Conservation (phyloP, 768 basidiomycete species). For the Lactarius tabidus region DNA sequence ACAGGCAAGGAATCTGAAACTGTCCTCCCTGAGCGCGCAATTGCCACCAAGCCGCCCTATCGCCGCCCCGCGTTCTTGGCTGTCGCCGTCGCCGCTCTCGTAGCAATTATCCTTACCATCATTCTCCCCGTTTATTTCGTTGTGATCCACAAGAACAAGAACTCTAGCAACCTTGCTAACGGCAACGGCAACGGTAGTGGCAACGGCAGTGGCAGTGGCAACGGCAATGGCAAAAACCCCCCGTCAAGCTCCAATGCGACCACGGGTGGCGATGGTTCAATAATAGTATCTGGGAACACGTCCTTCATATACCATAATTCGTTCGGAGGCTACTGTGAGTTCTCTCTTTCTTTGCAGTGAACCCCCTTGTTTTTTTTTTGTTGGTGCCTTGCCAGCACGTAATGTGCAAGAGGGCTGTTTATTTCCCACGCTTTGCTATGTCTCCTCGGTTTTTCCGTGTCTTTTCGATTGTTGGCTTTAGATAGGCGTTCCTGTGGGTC, state of each 20-base stretch:
- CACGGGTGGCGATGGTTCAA: conserved; percentile 24
- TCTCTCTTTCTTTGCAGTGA: neutral
- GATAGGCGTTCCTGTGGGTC: conserved; percentile 2
- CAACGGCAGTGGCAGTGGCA: neutral
- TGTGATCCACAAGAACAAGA: conserved; percentile 7
- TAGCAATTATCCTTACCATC: conserved; percentile 7
- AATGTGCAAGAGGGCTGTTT: neutral
- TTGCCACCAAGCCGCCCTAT: neutral
- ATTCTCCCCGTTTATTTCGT: conserved; percentile 14
- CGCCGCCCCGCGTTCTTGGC: conserved; percentile 11
- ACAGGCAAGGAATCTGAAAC: neutral
- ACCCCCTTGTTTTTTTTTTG: neutral
- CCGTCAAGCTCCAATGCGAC: conserved; percentile 4
- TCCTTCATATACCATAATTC: conserved; percentile 44
- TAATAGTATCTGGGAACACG: conserved; percentile 40
- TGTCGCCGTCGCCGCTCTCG: conserved; percentile 9
- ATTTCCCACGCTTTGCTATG: neutral
- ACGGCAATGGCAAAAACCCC: neutral
- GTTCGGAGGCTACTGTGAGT: conserved; percentile 43
- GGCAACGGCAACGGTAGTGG: neutral
- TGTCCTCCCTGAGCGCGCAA: neutral
- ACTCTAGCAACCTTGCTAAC: neutral
- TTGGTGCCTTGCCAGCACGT: conserved; percentile 1
- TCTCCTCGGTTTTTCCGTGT: neutral
- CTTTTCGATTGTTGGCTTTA: neutral